Percentiles rank a stretch among this genome's conserved stretches.
These are phyloP conservation scores for Pyrenophora seminiperda DNA, from an alignment of 2,329 filamentous ascomycete species.

Conservation along the genomic window DNA sequence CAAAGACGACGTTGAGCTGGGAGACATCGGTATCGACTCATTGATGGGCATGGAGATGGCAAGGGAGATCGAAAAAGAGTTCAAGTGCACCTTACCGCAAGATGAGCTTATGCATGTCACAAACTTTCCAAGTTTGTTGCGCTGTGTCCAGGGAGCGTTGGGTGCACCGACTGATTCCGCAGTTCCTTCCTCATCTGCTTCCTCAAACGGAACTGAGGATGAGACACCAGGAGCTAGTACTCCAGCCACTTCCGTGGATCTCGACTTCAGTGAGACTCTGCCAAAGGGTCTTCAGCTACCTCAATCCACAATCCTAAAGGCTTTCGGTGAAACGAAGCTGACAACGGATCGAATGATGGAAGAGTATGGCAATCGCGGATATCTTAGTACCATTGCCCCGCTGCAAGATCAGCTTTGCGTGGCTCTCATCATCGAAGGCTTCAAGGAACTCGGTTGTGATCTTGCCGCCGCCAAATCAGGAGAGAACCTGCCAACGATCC, in stretches of 20 bases:
- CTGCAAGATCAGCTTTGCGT: constrained; percentile 29
- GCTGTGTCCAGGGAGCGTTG: constrained; percentile 3
- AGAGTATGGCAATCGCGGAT: neutral
- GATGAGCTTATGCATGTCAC: constrained; percentile 10
- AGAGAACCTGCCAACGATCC: constrained; percentile 13
- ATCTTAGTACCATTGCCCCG: constrained; percentile 19
- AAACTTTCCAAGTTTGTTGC: constrained; percentile 6
- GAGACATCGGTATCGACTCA: constrained; percentile 49
- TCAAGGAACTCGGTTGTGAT: constrained; percentile 23
- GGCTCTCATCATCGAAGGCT: constrained; percentile 36
- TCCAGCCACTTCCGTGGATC: neutral
- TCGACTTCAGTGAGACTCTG: neutral
- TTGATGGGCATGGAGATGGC: constrained; percentile 45
- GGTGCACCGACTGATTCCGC: neutral
- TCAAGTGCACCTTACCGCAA: constrained; percentile 13
- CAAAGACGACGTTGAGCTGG: constrained; percentile 27
- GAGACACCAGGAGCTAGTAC: neutral
- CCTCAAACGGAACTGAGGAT: neutral
- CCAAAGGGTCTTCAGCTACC: neutral
- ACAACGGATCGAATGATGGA: neutral
- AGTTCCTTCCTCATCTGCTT: neutral
- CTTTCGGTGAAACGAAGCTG: neutral
- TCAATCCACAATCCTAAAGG: neutral
- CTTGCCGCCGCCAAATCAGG: constrained; percentile 15
- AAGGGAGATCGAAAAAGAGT: constrained; percentile 31